Conservation (phyloP, 1,284 basidiomycete genomes). For the Irpex sp. region DNA sequence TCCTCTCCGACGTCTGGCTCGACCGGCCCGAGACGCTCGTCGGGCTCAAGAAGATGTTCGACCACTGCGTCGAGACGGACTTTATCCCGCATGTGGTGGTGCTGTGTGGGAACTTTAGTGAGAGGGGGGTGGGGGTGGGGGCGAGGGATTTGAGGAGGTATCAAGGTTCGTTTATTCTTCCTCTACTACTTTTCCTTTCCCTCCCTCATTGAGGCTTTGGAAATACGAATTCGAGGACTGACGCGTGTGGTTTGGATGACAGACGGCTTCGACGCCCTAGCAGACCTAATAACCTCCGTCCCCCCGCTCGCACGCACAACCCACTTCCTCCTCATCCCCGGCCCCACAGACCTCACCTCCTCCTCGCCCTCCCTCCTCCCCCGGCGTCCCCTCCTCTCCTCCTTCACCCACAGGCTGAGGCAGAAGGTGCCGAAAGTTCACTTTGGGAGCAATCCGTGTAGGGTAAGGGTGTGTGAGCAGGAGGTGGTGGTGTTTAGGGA, state of each 20-base stretch:
- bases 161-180: slow-evolving; percentile 52
- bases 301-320: slow-evolving; percentile 74
- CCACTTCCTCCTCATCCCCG: slow-evolving; percentile 93
- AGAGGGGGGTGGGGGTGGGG: slow-evolving; percentile 74
- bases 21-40: slow-evolving; percentile 83
- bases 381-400: slow-evolving; percentile 73
- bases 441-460: slow-evolving; percentile 91
- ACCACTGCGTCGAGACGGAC: slow-evolving; percentile 87
- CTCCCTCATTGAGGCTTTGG: too few relatives aligned
- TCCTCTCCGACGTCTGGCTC: slow-evolving; percentile 94
- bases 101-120: slow-evolving; percentile 94
- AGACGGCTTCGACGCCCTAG: slow-evolving; percentile 85
- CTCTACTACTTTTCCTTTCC: too few relatives aligned
- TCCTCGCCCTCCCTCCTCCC: slow-evolving; percentile 76
- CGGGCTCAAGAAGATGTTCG: slow-evolving; percentile 83
- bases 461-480: slow-evolving; percentile 93
- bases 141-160: slow-evolving; percentile 81
- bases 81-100: slow-evolving; percentile 87
- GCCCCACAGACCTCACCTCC: slow-evolving; percentile 84
- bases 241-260: too few relatives aligned
- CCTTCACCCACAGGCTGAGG: slow-evolving; percentile 67
- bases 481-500: slow-evolving; percentile 95
- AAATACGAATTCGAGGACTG: too few relatives aligned
- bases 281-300: slow-evolving; percentile 81
- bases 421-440: slow-evolving; percentile 73